Evolutionary conservation across 208 protist species (phyloP), one percentile per base, ranked within the genome.

Genomic region (Trypanosomatidae sp.): DNA sequence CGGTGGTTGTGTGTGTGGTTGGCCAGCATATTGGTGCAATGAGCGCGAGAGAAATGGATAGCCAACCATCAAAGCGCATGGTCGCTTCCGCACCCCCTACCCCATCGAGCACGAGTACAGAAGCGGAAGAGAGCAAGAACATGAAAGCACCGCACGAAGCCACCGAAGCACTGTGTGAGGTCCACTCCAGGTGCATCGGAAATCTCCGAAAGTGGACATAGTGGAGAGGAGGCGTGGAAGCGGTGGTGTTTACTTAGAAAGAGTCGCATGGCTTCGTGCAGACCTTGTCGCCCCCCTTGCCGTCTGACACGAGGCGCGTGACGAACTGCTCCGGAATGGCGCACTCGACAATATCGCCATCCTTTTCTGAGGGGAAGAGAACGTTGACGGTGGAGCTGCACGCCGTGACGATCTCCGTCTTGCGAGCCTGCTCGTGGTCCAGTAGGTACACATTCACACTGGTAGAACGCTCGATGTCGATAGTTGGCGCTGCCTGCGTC

Each of bases 261-360:
- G 76, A 43, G 17, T 80, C 76, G 28, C 60, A 89, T 3, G 88
- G 87, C 53, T 86, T 86, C 12, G 91, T 95, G 36, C 88, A 83
- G 62, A 93, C 53, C 74, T 90, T 89, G 76, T 84, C 90, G 33
- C 81, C 79, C 9, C 82, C 81, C 39, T 82, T 86, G 19, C 80
- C 82, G 55, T 95, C 91, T 2, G 81, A 69, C 39, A 93, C 88
- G 56, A 95, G 84, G 41, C 78, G 71, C 6, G 88, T 89, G 25
- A 95, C 82, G 60, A 93, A 95, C 81, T 95, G 91, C 79, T 93
- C 88, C 6, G 91, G 88, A 28, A 95, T 73, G 28, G 88, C 82
- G 6, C 87, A 82, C 77, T 95, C 91, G 15, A 93, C 73, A 41
- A 93, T 79, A 53, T 92, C 84, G 25, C 76, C 82, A 13, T 93